These are phyloP conservation scores for Panellus pusillus DNA, from an alignment of 768 basidiomycete genomes.

Conservation along the genomic window DNA sequence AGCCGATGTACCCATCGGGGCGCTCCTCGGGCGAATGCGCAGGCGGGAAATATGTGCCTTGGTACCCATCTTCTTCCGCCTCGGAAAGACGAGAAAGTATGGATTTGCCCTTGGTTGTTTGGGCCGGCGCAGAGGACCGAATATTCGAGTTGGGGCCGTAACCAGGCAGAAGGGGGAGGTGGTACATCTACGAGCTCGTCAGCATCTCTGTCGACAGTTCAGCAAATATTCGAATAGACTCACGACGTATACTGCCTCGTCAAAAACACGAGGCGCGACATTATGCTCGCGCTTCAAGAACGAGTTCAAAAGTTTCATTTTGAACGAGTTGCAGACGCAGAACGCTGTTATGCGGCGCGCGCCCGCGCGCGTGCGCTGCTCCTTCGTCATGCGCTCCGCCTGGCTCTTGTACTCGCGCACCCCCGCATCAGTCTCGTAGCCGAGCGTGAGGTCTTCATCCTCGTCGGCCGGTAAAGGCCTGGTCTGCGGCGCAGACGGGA, in stretches of 20 bases:
- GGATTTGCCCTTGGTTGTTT: conserved; percentile 52
- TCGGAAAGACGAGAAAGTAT: conserved; percentile 72
- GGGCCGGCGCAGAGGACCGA: conserved; percentile 75
- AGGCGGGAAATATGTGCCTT: conserved; percentile 74
- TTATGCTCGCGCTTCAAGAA: conserved; percentile 95
- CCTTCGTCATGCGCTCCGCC: conserved; percentile 87
- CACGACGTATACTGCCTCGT: conserved; percentile 92
- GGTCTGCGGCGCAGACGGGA: conserved; percentile 90
- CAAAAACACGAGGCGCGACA: conserved; percentile 81
- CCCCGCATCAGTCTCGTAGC: conserved; percentile 66
- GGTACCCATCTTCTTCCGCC: conserved; percentile 88
- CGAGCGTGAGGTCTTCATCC: conserved; percentile 54
- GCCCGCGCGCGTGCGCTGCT: conserved; percentile 78
- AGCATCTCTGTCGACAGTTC: neutral
- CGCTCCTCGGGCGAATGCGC: conserved; percentile 33
- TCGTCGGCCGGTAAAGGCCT: conserved; percentile 54
- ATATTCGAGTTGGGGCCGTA: conserved; percentile 84
- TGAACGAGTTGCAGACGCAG: conserved; percentile 82
- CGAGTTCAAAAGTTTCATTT: conserved; percentile 78
- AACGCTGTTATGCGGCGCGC: conserved; percentile 87
- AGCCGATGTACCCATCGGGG: conserved; percentile 67
- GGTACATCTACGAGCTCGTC: conserved; percentile 69
- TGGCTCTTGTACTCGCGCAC: conserved; percentile 79
- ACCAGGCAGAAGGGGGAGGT: conserved; percentile 87
- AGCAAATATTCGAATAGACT: conserved; percentile 34